Conservation (phyloP, 768 basidiomycete genomes). For the Mycena epipterygia region DNA sequence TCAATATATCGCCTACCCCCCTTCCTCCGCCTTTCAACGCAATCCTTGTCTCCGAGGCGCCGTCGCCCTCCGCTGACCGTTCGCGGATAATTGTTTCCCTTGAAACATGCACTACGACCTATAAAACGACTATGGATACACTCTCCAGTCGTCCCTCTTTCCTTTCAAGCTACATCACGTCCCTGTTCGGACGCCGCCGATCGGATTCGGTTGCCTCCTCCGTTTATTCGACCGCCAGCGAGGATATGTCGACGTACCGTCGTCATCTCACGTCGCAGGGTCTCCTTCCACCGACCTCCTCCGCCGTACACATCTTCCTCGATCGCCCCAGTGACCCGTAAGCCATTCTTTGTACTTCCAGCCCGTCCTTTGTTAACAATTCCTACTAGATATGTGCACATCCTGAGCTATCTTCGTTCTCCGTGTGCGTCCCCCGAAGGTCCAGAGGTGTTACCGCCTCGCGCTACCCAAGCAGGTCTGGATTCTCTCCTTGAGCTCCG, state of each 20-base stretch:
- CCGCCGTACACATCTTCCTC: constrained; percentile 78
- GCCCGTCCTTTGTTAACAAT: constrained; percentile 6
- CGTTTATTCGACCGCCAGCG: constrained; percentile 65
- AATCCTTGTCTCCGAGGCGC: constrained; percentile 73
- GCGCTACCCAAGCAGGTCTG: constrained; percentile 68
- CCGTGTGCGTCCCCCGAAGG: constrained; percentile 58
- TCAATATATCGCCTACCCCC: constrained; percentile 58
- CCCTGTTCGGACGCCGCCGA: constrained; percentile 54
- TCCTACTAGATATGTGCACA: constrained; percentile 74
- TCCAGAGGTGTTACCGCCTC: constrained; percentile 68
- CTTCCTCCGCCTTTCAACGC: constrained; percentile 71
- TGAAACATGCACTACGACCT: constrained; percentile 78
- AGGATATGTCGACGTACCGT: constrained; percentile 67
- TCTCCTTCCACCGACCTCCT: constrained; percentile 59
- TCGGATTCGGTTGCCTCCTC: constrained; percentile 65
- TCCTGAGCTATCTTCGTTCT: constrained; percentile 80
- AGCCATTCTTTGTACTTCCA: constrained; percentile 47
- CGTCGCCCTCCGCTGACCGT: constrained; percentile 63
- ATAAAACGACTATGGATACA: constrained; percentile 76
- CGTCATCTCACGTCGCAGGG: constrained; percentile 76
- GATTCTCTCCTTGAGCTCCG: constrained; percentile 81
- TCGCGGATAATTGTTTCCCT: constrained; percentile 77
- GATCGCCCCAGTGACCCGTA: constrained; percentile 86
- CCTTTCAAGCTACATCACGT: constrained; percentile 69
- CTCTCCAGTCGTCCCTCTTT: constrained; percentile 78